Evolutionary conservation across 768 basidiomycete species (phyloP).

Genomic region (Agrocybe pediades): DNA sequence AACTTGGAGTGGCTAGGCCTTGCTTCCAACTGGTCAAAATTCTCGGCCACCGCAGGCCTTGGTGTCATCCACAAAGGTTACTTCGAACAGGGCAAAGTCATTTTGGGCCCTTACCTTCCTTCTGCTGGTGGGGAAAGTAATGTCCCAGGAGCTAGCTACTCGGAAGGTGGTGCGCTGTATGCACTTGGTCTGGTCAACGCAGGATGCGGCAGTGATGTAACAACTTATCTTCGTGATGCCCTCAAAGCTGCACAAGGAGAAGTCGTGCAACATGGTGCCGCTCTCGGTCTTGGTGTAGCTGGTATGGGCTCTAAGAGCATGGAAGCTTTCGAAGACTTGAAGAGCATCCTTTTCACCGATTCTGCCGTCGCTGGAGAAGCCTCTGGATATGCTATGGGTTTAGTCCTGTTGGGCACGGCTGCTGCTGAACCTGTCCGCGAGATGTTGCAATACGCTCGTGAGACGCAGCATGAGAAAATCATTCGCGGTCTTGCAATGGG

Average conservation of each 20-base stretch:
- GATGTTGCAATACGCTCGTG: slow-evolving; percentile 94
- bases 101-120: slow-evolving; percentile 94
- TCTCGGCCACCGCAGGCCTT: slow-evolving; percentile 94
- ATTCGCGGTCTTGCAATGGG: slow-evolving; percentile 95
- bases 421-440: slow-evolving; percentile 80
- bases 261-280: slow-evolving; percentile 96
- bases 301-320: slow-evolving; percentile 90
- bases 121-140: slow-evolving; percentile 73
- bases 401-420: slow-evolving; percentile 97
- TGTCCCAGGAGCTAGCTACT: slow-evolving; percentile 80
- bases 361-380: slow-evolving; percentile 96
- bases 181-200: slow-evolving; percentile 95
- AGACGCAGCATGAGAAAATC: slow-evolving; percentile 99
- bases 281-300: slow-evolving; percentile 93
- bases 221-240: slow-evolving; percentile 77
- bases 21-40: slow-evolving; percentile 98
- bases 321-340: slow-evolving; percentile 91
- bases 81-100: slow-evolving; percentile 88
- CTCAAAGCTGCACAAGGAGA: slow-evolving; percentile 78
- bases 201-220: slow-evolving; percentile 79
- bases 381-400: slow-evolving; percentile 95
- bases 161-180: slow-evolving; percentile 95
- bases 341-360: slow-evolving; percentile 87
- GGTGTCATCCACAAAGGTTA: slow-evolving; percentile 99
- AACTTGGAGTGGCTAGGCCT: slow-evolving; percentile 96